Evolutionary conservation across 495 filamentous ascomycete genomes (phyloP), one percentile per base, ranked within the genome.

Genomic region (Chaetomidium leptoderma): DNA sequence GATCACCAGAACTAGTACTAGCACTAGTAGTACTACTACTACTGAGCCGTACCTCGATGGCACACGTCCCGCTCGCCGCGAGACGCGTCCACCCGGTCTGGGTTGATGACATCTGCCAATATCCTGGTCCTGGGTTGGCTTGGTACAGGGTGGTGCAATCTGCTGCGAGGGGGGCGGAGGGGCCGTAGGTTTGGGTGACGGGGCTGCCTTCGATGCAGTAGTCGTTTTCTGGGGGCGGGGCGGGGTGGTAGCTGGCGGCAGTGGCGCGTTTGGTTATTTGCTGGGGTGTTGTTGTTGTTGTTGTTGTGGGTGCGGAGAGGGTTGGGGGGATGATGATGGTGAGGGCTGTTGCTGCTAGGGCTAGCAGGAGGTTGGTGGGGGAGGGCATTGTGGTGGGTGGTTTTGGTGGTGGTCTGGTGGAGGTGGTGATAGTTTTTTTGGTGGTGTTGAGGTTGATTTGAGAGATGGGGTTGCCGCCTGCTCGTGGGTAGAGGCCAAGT

Each of bases 171-270:
- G 44, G 44, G 3, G 33, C 9, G 16, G n/a, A 10, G 24, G 16
- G 4, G 33, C 26, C 27, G 45, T 23, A 49, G 24, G 44, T 50
- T 7, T 3, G 6, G 2, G 53, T 32, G 3, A 27, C 33, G 17
- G 44, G n/a, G n/a, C n/a, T n/a, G n/a, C n/a, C 54, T 33, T 57
- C 46, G 44, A 27, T 35, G 54, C 54, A 57, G 44, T 50, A 57
- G 54, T 57, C 54, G 46, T 35, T 8, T 2, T 37, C 19, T 4
- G 3, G 2, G 11, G 10, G 0, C 2, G n/a, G 3, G 0, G 50
- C 30, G 40, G 52, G 26, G 13, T 36, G 53, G 53, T 46, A 46
- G 30, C 11, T 6, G 53, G 26, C 16, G n/a, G 33, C 35, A 24
- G 21, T 24, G 19, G 40, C 21, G 33, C 49, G 49, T n/a, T n/a